Evolutionary conservation across 768 basidiomycete genomes (phyloP), one percentile per base, ranked within the genome.

Genomic region (Lactifluus rugatus): DNA sequence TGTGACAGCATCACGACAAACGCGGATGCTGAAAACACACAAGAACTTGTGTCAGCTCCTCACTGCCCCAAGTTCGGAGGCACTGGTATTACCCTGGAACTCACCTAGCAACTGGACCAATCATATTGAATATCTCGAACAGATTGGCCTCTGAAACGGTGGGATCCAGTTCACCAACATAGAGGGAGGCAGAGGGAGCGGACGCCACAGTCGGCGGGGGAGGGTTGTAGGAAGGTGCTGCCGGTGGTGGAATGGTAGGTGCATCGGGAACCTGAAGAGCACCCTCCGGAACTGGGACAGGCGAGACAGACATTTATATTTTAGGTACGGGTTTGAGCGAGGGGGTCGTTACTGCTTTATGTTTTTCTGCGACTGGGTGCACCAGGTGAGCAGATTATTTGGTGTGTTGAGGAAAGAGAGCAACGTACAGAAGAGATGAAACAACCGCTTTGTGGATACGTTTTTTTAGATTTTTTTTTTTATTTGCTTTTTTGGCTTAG

Each of bases 71-170:
- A 34, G 28, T 54, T 31, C 52, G 32, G 41, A 23, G 50, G 16
- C 6, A n/a, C n/a, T 2, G 8, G 26, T 37, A 51, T 21, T 26
- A 36, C 8, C 34, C 16, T 49, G 54, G 28, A 34, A 73, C 85
- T 63, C 63, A 91, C 93, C 92, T 94, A 46, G 93, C 93, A 64
- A 99, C 96, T 49, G 95, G 96, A 52, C 96, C 96, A 74, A 98
- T 93, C 91, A 98, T 95, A 73, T 96, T 96, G 81, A 99, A 99
- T 72, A 99, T 98, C 79, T 99, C 96, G 71, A 98, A 99, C 54
- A 99, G 83, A 93, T 97, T 97, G 57, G 96, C 95, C 79, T 99
- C 96, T 37, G 94, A 91, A 74, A 99, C 96, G 64, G 90, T 88
- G 67, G 90, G 86, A 75, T 98, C 96, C 65, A 99, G 87, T 77